phyloP scores from a whole-genome alignment of 352 stramenopile genomes.

The Pythium diclinum region DNA sequence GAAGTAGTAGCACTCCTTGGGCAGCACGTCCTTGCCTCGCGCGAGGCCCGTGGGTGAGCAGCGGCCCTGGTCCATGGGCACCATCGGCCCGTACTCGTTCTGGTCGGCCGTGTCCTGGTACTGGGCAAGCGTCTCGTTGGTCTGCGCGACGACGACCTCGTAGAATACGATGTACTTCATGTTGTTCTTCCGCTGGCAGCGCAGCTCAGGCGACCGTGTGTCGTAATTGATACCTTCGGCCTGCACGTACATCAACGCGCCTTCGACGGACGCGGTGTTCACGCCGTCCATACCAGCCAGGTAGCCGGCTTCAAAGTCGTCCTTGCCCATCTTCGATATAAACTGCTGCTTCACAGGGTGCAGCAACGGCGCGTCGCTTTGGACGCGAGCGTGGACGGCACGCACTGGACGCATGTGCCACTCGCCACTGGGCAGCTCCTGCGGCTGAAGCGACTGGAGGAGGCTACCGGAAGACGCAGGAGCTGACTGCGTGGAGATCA shows the following conservation, averaged over 20 bases:
- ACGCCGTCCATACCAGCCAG: slow-evolving; percentile 67
- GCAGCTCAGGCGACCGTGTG: slow-evolving; percentile 46
- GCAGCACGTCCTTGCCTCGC: slow-evolving; percentile 33
- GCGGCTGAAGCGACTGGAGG: slow-evolving; percentile 23
- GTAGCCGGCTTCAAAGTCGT: slow-evolving; percentile 48
- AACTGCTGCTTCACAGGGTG: slow-evolving; percentile 53
- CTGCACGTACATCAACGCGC: slow-evolving; percentile 83
- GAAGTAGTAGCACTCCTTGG: slow-evolving; percentile 62
- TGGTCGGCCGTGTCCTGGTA: slow-evolving; percentile 44
- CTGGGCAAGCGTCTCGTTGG: slow-evolving; percentile 67
- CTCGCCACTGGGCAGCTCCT: slow-evolving; percentile 9
- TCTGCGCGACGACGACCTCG: slow-evolving; percentile 65
- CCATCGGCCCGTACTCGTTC: slow-evolving; percentile 62
- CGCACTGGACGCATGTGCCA: slow-evolving; percentile 77
- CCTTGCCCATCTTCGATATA: slow-evolving; percentile 54
- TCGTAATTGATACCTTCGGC: slow-evolving; percentile 79
- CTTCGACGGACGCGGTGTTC: slow-evolving; percentile 74
- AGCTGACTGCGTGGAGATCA: no score
- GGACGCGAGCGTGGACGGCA: slow-evolving; percentile 68
- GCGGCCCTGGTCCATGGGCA: slow-evolving; percentile 62
- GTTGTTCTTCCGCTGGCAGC: slow-evolving; percentile 76
- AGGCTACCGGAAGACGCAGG: slow-evolving; percentile 12
- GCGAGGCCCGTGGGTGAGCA: slow-evolving; percentile 43
- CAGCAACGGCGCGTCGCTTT: slow-evolving; percentile 61
- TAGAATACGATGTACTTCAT: slow-evolving; percentile 82